Conservation (phyloP, 108 stramenopile species). For the Cyclostephanos invisitatus region DNA sequence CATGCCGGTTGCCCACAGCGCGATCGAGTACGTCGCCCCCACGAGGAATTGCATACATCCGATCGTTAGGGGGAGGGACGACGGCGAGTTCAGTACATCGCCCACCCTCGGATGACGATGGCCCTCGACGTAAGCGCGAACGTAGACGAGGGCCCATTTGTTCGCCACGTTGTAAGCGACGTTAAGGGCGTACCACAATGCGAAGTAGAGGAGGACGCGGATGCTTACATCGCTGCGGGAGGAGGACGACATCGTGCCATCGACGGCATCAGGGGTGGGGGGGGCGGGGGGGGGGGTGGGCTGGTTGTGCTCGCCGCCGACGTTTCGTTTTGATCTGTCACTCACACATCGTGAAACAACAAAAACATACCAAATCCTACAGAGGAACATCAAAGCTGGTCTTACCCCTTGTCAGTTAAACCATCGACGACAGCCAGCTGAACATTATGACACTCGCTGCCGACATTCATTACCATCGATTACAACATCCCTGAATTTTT, state of each 20-base stretch:
- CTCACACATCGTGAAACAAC: too few species aligned
- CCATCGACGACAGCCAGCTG: too few species aligned
- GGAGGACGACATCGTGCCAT: neutral
- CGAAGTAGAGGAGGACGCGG: conserved; percentile 58
- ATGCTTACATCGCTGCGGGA: neutral
- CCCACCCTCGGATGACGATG: neutral
- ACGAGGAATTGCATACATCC: conserved; percentile 65
- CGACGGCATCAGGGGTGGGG: too few species aligned
- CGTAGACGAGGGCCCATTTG: conserved; percentile 46
- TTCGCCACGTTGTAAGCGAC: conserved; percentile 71
- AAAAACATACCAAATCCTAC: too few species aligned
- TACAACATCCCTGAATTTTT: too few species aligned
- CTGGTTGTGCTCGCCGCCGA: too few species aligned
- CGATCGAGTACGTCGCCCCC: conserved; percentile 56
- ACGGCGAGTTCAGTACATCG: neutral
- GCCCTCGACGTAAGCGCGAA: conserved; percentile 19
- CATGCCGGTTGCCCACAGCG: conserved; percentile 49
- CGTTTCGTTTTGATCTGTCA: too few species aligned
- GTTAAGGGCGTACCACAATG: conserved; percentile 79
- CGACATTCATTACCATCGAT: too few species aligned
- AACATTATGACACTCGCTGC: too few species aligned
- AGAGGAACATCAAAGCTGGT: too few species aligned
- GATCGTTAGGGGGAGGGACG: conserved; percentile 42
- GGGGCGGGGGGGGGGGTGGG: too few species aligned
- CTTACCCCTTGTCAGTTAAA: too few species aligned